These are phyloP conservation scores for Haplosporangium gracile DNA, from an alignment of 192 early-diverging fungal species.

Conservation along the genomic window DNA sequence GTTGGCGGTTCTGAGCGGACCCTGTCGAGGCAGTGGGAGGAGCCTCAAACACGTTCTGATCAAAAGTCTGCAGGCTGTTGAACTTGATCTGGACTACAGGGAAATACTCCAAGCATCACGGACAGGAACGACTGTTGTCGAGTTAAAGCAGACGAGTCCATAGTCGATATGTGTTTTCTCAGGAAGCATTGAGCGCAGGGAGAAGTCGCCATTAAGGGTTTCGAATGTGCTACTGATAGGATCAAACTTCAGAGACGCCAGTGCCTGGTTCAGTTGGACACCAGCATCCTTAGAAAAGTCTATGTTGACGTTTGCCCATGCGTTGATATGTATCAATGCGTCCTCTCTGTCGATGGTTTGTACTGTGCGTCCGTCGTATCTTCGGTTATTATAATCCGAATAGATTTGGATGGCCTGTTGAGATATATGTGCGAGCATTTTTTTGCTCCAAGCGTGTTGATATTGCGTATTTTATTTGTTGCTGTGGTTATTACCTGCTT, in stretches of 20 bases:
- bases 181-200: conserved; percentile 1
- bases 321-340: neutral
- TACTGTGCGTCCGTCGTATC: conserved; percentile 38
- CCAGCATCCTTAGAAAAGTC: conserved; percentile 40
- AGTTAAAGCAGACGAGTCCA: neutral
- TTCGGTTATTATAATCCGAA: neutral
- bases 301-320: conserved; percentile 7
- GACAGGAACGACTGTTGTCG: neutral
- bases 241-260: conserved; percentile 14
- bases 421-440: neutral
- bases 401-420: conserved; percentile 17
- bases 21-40: neutral
- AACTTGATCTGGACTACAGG: neutral
- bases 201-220: neutral
- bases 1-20: neutral
- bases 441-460: no score
- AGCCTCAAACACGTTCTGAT: neutral
- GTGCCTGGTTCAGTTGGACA: conserved; percentile 40
- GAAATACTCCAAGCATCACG: neutral
- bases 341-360: conserved; percentile 21
- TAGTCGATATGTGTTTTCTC: conserved; percentile 1
- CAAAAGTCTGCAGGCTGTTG: neutral
- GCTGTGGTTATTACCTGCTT: conserved; percentile 17
- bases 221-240: neutral
- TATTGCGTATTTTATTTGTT: neutral